These are phyloP conservation scores for Tulasnella sp. DNA, from an alignment of 768 basidiomycete genomes.

Conservation along the genomic window DNA sequence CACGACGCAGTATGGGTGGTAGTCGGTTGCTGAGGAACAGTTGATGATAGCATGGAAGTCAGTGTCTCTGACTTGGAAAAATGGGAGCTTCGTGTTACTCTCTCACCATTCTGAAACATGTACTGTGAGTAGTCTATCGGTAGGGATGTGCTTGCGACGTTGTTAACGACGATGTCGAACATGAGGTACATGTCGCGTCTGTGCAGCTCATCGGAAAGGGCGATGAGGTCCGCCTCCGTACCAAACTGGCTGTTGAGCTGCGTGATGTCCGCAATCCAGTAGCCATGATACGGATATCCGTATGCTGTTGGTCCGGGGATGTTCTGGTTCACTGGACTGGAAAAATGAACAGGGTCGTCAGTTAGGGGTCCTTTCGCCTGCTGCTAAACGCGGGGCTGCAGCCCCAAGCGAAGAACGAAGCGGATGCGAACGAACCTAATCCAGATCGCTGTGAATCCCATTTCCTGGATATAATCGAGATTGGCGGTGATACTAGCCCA, in stretches of 20 bases:
- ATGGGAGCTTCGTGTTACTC: neutral
- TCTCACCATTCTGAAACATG: conserved; percentile 54
- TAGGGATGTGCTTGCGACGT: conserved; percentile 62
- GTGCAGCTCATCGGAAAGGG: conserved; percentile 55
- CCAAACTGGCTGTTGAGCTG: conserved; percentile 63
- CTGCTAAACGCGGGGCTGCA: too few species aligned
- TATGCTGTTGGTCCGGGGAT: conserved; percentile 60
- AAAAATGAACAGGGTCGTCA: neutral
- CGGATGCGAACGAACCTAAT: conserved; percentile 13
- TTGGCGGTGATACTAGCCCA: conserved; percentile 59
- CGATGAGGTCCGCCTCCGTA: conserved; percentile 57
- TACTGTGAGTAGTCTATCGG: conserved; percentile 54
- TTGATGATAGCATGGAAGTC: conserved; percentile 9
- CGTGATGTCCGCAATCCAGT: conserved; percentile 65
- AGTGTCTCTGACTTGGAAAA: neutral
- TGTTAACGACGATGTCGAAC: conserved; percentile 79
- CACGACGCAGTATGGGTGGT: conserved; percentile 70
- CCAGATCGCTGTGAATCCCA: conserved; percentile 19
- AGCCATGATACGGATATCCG: conserved; percentile 78
- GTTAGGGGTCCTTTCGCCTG: too few species aligned
- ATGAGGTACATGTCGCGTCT: conserved; percentile 72
- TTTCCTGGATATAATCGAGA: conserved; percentile 67
- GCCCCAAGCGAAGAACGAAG: too few species aligned
- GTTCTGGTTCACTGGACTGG: conserved; percentile 70
- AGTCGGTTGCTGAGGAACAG: conserved; percentile 27